phyloP scores from a whole-genome alignment of 2,329 filamentous ascomycete genomes.

The Pyricularia sp. region DNA sequence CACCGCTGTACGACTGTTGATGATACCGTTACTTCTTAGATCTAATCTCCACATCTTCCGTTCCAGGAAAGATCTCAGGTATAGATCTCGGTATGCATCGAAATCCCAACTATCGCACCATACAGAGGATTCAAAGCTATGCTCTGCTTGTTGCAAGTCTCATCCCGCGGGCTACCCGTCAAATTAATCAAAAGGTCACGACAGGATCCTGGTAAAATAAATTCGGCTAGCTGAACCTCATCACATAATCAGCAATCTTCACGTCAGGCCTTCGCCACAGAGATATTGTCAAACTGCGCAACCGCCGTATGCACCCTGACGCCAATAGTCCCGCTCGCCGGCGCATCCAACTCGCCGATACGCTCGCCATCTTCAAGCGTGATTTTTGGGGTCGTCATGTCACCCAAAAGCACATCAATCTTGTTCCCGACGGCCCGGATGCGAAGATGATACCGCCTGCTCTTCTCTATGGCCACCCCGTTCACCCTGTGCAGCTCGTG shows the following conservation, averaged over 20 bases:
- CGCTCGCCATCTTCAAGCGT: not conserved
- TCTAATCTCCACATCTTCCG: not conserved
- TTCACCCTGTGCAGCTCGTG: not conserved
- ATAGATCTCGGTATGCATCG: not conserved
- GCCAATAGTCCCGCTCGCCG: not conserved
- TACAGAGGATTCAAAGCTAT: not conserved
- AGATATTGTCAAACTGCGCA: not conserved
- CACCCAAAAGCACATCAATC: not conserved
- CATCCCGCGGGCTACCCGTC: not conserved
- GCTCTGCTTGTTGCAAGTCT: not conserved
- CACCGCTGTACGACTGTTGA: no score
- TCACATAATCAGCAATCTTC: not conserved
- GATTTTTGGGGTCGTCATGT: not conserved
- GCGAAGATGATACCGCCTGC: not conserved
- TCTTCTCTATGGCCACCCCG: not conserved
- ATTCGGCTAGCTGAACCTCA: not conserved
- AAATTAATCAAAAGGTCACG: no score
- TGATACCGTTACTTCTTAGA: not conserved
- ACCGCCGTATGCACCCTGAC: not conserved
- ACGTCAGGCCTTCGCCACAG: not conserved
- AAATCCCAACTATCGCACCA: not conserved
- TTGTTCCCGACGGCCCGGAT: not conserved
- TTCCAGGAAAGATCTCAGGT: not conserved
- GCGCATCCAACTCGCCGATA: not conserved
- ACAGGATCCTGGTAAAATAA: no score